Percentiles rank a stretch among this genome's conserved stretches.
Conservation (phyloP, 805 yeast species). For the Candida qinlingensis region DNA sequence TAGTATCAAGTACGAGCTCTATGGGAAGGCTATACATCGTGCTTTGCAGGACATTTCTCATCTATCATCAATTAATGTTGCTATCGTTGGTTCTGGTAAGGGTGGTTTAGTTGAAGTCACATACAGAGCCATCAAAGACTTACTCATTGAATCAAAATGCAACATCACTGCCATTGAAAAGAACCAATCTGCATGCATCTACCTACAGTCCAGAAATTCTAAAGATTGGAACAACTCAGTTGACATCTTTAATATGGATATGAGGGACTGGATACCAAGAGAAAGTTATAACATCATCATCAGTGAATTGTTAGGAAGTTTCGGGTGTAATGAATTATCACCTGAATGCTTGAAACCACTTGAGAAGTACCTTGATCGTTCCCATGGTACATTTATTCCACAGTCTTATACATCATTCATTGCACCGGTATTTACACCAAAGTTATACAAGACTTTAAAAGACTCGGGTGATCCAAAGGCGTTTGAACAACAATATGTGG, state of each 20-base stretch:
- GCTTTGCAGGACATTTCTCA: conserved; percentile 23
- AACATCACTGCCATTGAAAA: conserved; percentile 65
- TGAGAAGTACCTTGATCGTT: conserved; percentile 33
- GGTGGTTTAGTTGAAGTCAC: conserved; percentile 71
- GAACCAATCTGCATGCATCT: conserved; percentile 53
- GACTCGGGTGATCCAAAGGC: conserved; percentile 26
- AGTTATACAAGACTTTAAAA: conserved; percentile 35
- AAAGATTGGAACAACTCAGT: conserved; percentile 51
- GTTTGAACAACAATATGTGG: conserved; percentile 44
- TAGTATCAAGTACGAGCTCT: conserved; percentile 58
- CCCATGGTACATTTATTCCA: conserved; percentile 57
- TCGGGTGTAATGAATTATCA: conserved; percentile 86
- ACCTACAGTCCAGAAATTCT: conserved; percentile 43
- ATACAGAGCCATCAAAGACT: conserved; percentile 34
- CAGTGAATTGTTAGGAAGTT: conserved; percentile 82
- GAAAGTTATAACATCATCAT: conserved; percentile 52
- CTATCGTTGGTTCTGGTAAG: conserved; percentile 83
- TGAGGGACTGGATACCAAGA: conserved; percentile 43
- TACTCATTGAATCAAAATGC: conserved; percentile 22
- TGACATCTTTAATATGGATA: conserved; percentile 50
- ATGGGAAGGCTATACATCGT: conserved; percentile 28
- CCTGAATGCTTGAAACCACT: conserved; percentile 68
- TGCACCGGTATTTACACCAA: conserved; percentile 64
- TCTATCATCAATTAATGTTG: conserved; percentile 31
- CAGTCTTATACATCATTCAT: conserved; percentile 50